phyloP scores from a whole-genome alignment of 176 grass and related monocot genomes.

The Rhynchospora tenuis region DNA sequence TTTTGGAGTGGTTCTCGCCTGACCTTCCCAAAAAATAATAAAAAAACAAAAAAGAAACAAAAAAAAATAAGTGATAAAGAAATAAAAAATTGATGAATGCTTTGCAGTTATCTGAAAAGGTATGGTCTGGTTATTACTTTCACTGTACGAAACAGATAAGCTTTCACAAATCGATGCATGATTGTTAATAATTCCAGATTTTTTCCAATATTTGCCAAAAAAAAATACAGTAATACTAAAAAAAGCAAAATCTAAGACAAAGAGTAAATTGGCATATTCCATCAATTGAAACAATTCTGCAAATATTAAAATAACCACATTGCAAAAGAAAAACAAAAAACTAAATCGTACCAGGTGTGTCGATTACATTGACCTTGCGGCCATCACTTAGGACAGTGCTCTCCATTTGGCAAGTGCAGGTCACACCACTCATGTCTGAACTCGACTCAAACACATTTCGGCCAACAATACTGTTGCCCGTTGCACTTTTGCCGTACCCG shows the following conservation, averaged over 20 bases:
- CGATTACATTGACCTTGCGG: constrained; percentile 37
- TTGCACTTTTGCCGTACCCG: constrained; percentile 78
- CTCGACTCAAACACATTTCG: constrained; percentile 56
- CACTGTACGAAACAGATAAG: neutral
- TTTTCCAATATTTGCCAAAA: neutral
- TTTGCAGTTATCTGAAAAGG: too few relatives aligned
- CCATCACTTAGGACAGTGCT: constrained; percentile 29
- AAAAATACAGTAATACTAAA: neutral
- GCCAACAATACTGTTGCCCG: constrained; percentile 81
- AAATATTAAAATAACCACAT: neutral
- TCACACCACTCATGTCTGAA: constrained; percentile 55
- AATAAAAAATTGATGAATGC: too few relatives aligned
- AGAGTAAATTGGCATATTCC: neutral
- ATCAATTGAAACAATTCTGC: neutral
- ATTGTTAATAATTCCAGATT: neutral
- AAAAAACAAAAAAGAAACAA: too few relatives aligned
- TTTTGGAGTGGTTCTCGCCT: too few relatives aligned
- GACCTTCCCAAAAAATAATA: too few relatives aligned
- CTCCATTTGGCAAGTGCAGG: constrained; percentile 41
- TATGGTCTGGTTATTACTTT: neutral
- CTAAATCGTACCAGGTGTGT: constrained; percentile 38
- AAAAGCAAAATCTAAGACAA: neutral
- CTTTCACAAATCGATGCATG: neutral
- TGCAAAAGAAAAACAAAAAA: neutral
- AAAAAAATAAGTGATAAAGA: too few relatives aligned